Base-by-base conservation (phyloP, 1,284 basidiomycete genomes). In the Boletus sp. region DNA sequence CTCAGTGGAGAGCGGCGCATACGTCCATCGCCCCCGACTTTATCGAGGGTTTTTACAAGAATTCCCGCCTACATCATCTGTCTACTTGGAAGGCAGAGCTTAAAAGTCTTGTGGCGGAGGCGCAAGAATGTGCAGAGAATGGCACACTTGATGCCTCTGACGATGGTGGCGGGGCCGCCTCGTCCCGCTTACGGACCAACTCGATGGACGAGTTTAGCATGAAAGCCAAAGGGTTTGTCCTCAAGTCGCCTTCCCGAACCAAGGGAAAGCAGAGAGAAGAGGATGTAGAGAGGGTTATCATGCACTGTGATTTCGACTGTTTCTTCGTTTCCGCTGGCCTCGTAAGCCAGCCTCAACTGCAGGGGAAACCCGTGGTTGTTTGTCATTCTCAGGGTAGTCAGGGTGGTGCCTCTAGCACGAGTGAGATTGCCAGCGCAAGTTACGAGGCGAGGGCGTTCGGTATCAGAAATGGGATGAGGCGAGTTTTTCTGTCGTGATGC, bases 271-370 rank as follows among this genome's bases (percentile, higher is more conserved):
- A 67, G 25, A 76, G 73, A 49, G 77, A 68, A 35, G 70, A 64
- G 41, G 69, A 67, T 8, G 39, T 53, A 27, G 79, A 85, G 39
- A 76, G 80, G 12, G 80, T 91, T 14, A 88, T 95, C 58, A 88
- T 96, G 80, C 94, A 97, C 60, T 91, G 91, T 60, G 94, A 97
- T 67, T 98, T 99, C 60, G 95, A 99, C 64, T 92, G 88, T 60
- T 99, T 98, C 75, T 99, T 99, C 62, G 94, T 97, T 10, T 84
- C 89, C 1, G 93, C 86, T n/a, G 91, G 92, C 0, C 67, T 95
- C 39, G 74, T 89, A 3, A 80, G 76, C 45, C 73, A 90, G 0
- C 90, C 91, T 0, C 77, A 94, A 50, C 67, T 95, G 34, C 81
- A 79, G 44, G 91, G 91, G 1, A 90, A 89, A 63, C 91, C 95